Base-by-base conservation (phyloP, 495 filamentous ascomycete species). In the Podospora tetraspora region DNA sequence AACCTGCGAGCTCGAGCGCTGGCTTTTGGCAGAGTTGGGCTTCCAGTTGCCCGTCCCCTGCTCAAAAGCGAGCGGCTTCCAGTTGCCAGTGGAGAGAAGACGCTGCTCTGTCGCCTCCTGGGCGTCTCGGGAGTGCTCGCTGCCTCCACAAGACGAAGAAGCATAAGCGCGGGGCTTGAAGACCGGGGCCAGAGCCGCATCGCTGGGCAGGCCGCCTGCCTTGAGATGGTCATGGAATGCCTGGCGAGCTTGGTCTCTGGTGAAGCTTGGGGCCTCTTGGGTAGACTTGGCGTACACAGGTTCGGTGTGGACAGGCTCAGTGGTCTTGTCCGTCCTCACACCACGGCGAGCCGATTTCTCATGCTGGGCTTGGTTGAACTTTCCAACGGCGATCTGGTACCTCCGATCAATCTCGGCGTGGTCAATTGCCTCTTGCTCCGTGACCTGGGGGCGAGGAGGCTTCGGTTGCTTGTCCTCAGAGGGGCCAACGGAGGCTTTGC, bases 161-260 rank as follows among this genome's bases (percentile, higher is more conserved):
- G 66, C 65, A 22, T 64, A 66, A 8, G 63, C 65, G 12, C 75
- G 73, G 22, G 78, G 78, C 63, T 74, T 73, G 52, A 80, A 80
- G 22, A 71, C 63, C 0, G 73, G 68, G 19, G 74, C 74, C 56
- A 76, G 43, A 30, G 75, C 76, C 11, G 70, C 73, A 24, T 72
- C 70, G 58, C 64, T 73, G 16, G 74, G 67, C 5, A 74, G 65
- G 30, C 67, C 69, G 10, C 69, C 61, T n/a, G 57, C 69, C 69
- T 73, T 75, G 58, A 63, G 62, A n/a, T 71, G 37, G 30, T 71
- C 73, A 37, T 52, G 59, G 32, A 68, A 64, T 10, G 25, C 25
- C 16, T 63, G 67, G 5, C 59, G 37, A 10, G 30, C 24, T 25
- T 52, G 25, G 3, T 66, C 61, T 8, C 8, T 6, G 60, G 13